Evolutionary conservation across 495 filamentous ascomycete genomes (phyloP), one percentile per base, ranked within the genome.

Genomic region (Penicillium subrubescens): DNA sequence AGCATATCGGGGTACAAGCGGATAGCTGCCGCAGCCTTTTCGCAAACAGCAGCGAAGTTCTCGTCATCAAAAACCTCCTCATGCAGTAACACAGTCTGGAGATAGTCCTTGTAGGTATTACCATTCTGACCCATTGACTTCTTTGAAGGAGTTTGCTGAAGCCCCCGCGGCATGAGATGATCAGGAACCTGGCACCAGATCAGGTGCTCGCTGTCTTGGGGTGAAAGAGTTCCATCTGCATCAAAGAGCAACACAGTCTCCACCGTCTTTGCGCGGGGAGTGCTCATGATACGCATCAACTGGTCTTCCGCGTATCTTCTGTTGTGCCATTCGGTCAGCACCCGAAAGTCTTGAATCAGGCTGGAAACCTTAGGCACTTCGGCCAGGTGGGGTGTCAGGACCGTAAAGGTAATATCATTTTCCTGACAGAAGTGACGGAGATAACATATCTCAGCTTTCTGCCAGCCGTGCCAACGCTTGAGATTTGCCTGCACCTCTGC

Each of bases 371-470:
- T 54, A 5, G 51, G 51, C 15, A 54, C 14, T 8, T 6, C 7
- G 51, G 14, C 21, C 31, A 54, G 51, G 17, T 54, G 31, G 33
- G 51, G 51, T 54, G 27, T 54, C 15, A 54, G 27, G 17, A 54
- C 23, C 8, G 31, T 54, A 14, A 54, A 54, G 27, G 51, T 29
- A 21, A 54, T 54, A 12, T 31, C 31, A 5, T 54, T 33, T 17
- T 11, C 19, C 8, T 8, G 51, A 33, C 51, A 54, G 51, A 54
- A 33, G 68, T 87, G 89, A 34, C 82, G 3, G 1, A 5, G 33
- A 15, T 88, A 78, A 60, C 84, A 89, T 6, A 77, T 67, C 10
- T 74, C 59, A n/a, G 82, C 73, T 1, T 82, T 84, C 62, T 90
- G 86, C 8, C 82, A 79, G 64, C 90, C 89, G 29, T 27, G n/a